phyloP scores from a whole-genome alignment of 495 filamentous ascomycete species.

The Annulohypoxylon nitens region DNA sequence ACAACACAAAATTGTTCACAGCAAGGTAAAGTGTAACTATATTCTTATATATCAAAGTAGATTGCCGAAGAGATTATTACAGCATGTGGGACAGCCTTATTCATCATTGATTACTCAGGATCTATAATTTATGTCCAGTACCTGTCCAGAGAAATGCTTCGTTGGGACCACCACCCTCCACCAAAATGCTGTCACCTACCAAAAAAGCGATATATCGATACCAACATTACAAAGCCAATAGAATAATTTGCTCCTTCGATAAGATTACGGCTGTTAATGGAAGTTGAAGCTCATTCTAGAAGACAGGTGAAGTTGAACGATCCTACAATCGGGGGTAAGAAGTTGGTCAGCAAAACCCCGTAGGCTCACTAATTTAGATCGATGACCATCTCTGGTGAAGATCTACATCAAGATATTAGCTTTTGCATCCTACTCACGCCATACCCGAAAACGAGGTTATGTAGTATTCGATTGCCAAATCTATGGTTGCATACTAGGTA shows the following conservation, averaged over 20 bases:
- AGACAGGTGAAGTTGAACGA: not conserved
- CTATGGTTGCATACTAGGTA: constrained; percentile 1
- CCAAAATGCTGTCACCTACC: constrained; percentile 15
- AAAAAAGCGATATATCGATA: constrained; percentile 17
- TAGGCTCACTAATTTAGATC: not conserved
- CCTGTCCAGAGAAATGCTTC: constrained; percentile 1
- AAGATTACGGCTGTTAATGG: not conserved
- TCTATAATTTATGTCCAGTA: not conserved
- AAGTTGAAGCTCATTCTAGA: not conserved
- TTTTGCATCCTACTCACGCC: not conserved
- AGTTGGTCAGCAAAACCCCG: not conserved
- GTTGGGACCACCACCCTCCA: not conserved
- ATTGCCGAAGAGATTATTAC: constrained; percentile 3
- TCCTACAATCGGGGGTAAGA: not conserved
- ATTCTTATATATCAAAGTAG: constrained; percentile 18
- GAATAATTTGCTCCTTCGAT: not conserved
- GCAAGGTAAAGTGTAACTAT: constrained; percentile 16
- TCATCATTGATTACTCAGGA: constrained; percentile 1
- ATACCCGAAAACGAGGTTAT: not conserved
- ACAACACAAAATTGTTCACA: constrained; percentile 15
- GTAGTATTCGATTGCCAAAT: not conserved
- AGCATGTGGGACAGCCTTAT: not conserved
- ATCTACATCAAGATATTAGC: not conserved
- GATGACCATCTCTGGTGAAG: not conserved
- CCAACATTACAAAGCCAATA: not conserved